phyloP scores from a whole-genome alignment of 495 filamentous ascomycete genomes.

The Trichoderma orchidacearum region DNA sequence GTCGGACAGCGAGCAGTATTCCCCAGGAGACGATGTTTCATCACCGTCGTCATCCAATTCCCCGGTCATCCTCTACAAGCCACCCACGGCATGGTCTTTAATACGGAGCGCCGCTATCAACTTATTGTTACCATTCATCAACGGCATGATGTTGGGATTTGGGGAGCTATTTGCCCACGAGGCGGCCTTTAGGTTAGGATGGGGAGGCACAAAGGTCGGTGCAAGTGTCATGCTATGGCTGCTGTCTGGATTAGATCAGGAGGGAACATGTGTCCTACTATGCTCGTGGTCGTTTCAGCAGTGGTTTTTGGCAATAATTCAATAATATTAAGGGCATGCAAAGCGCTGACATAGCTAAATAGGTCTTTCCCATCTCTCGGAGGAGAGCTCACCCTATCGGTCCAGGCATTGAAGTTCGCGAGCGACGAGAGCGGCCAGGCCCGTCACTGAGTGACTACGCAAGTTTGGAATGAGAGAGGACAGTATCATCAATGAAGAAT shows the following conservation, averaged over 20 bases:
- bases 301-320: not conserved
- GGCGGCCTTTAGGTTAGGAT: constrained; percentile 80
- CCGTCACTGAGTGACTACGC: constrained; percentile 28
- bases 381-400: constrained; percentile 32
- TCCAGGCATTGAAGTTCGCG: constrained; percentile 37
- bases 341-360: not conserved
- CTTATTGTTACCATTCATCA: constrained; percentile 85
- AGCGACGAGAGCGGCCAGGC: constrained; percentile 19
- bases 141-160: constrained; percentile 96
- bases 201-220: constrained; percentile 82
- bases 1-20: constrained; percentile 85
- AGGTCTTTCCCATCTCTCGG: constrained; percentile 36
- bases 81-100: constrained; percentile 73
- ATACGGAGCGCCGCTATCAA: constrained; percentile 89
- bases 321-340: not conserved
- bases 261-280: too few species aligned
- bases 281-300: too few species aligned
- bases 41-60: constrained; percentile 52
- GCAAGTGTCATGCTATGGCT: too few species aligned
- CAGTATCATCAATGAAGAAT: not conserved
- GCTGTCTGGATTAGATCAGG: too few species aligned
- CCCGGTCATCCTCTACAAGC: constrained; percentile 76
- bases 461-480: constrained; percentile 29
- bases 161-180: constrained; percentile 95
- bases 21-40: constrained; percentile 50